phyloP scores from a whole-genome alignment of 306 rosid genomes.

The Comarum palustre region DNA sequence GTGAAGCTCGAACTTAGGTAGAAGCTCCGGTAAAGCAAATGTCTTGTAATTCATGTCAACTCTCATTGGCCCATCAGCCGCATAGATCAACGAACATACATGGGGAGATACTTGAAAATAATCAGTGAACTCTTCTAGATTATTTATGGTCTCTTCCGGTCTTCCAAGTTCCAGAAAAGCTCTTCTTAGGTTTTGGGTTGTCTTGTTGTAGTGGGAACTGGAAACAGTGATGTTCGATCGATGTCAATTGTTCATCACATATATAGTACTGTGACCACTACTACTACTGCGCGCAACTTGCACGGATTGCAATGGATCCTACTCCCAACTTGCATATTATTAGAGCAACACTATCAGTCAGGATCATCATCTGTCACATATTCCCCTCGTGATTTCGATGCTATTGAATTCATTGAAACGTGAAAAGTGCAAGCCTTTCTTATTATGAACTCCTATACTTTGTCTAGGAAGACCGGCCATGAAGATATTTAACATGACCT shows the following conservation, averaged over 20 bases:
- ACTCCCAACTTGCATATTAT: neutral
- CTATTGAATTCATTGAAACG: neutral
- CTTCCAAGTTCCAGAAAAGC: neutral
- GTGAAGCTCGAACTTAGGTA: no score
- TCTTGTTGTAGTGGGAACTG: neutral
- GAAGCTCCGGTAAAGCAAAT: no score
- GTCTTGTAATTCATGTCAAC: no score
- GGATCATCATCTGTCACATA: neutral
- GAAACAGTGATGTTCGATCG: neutral
- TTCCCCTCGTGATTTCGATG: neutral
- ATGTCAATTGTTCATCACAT: neutral
- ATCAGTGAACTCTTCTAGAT: neutral
- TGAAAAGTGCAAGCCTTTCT: neutral
- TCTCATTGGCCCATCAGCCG: no score
- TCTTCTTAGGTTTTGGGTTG: neutral
- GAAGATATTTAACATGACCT: neutral
- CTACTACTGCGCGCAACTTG: neutral
- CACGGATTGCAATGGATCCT: neutral
- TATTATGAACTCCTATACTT: neutral
- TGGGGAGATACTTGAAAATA: neutral
- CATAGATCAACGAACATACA: neutral
- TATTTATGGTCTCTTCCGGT: neutral
- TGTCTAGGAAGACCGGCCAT: neutral
- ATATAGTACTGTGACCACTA: neutral
- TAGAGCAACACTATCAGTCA: neutral